Evolutionary conservation across 2,329 filamentous ascomycete genomes (phyloP).

Genomic region (Aureobasidium sp.): DNA sequence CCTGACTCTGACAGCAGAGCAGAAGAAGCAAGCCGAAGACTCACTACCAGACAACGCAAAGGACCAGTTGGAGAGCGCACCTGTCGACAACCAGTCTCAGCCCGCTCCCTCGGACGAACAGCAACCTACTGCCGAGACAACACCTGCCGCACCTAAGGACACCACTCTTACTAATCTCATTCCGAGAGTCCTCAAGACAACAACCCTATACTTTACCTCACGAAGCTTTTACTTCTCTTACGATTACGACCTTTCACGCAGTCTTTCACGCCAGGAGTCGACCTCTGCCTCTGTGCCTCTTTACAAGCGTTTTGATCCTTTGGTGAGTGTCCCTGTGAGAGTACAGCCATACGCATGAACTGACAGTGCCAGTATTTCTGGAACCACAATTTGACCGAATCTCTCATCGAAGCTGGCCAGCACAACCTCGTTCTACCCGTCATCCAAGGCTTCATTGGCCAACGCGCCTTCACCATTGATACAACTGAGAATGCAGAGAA

Average conservation of each 20-base stretch:
- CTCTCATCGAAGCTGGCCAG: constrained; percentile 66
- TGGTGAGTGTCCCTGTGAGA: constrained; percentile 35
- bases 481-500: constrained; percentile 20
- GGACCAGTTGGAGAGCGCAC: constrained; percentile 31
- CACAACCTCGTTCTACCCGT: constrained; percentile 67
- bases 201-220: constrained; percentile 73
- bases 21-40: constrained; percentile 25
- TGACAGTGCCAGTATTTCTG: constrained; percentile 61
- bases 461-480: constrained; percentile 58
- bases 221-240: constrained; percentile 93
- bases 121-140: background rate
- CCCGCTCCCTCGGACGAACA: background rate
- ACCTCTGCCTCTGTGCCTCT: constrained; percentile 49
- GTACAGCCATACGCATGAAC: background rate
- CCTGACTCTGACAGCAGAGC: constrained; percentile 21
- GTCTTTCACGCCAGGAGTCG: constrained; percentile 35
- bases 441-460: constrained; percentile 91
- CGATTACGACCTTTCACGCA: constrained; percentile 81
- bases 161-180: constrained; percentile 43
- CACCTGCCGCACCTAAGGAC: background rate
- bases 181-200: constrained; percentile 75
- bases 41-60: constrained; percentile 18
- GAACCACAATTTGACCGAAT: constrained; percentile 68
- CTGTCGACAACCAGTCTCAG: constrained; percentile 16
- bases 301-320: constrained; percentile 61